A percentile compares a stretch with the other conserved stretches of the same genome.
These are phyloP conservation scores for Mimosa bimucronata DNA, from an alignment of 306 rosid species.

Conservation along the genomic window DNA sequence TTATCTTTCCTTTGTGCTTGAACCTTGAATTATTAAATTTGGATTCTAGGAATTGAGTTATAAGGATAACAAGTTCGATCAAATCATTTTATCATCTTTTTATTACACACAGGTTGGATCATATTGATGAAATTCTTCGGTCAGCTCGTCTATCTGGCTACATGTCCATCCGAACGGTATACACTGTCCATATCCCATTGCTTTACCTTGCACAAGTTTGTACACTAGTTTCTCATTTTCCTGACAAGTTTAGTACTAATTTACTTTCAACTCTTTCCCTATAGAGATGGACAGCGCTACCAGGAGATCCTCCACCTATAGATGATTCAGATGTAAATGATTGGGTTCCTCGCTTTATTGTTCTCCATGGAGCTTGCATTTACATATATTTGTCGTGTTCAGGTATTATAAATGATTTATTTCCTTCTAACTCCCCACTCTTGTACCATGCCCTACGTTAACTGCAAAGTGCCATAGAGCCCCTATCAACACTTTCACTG, in stretches of 20 bases:
- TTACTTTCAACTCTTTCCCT: conserved; percentile 1
- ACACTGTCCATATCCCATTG: conserved; percentile 32
- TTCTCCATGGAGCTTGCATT: conserved; percentile 77
- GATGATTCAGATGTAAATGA: conserved; percentile 82
- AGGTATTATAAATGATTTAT: conserved; percentile 50
- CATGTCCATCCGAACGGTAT: conserved; percentile 77
- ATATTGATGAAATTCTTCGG: conserved; percentile 77
- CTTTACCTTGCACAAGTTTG: conserved; percentile 25
- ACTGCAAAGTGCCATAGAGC: neutral
- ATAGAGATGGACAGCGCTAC: conserved; percentile 83
- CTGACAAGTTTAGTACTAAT: conserved; percentile 27
- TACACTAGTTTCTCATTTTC: neutral
- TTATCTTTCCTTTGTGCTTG: conserved; percentile 17
- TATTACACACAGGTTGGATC: conserved; percentile 70
- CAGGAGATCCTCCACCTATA: conserved; percentile 84
- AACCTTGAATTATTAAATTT: conserved; percentile 23
- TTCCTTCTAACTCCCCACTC: conserved; percentile 10
- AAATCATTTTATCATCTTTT: conserved; percentile 15
- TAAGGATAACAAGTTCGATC: neutral
- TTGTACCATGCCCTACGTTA: neutral
- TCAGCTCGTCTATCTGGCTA: conserved; percentile 84
- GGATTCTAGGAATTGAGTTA: conserved; percentile 11
- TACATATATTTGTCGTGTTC: conserved; percentile 72
- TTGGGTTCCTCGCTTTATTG: conserved; percentile 91
- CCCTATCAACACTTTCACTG: neutral